Conservation (phyloP, 179 eudicot species). For the Beta lomatogona region DNA sequence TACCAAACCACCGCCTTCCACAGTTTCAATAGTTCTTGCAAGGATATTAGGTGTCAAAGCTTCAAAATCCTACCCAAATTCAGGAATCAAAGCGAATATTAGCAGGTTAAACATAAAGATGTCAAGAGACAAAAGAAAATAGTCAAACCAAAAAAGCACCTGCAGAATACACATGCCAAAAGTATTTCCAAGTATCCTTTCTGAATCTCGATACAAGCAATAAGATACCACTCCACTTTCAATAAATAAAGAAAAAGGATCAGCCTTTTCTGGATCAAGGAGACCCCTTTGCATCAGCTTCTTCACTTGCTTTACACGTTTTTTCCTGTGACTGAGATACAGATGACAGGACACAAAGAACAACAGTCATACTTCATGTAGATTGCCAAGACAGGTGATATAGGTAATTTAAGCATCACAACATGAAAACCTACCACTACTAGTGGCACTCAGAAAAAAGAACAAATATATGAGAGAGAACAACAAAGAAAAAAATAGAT, state of each 20-base stretch:
- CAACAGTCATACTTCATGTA: background rate
- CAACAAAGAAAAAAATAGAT: no score
- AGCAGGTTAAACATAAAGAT: background rate
- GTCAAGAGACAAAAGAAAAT: background rate
- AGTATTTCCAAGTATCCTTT: conserved; percentile 83
- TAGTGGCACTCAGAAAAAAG: no score
- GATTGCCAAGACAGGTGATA: no score
- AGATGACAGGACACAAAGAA: background rate
- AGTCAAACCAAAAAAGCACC: conserved; percentile 37
- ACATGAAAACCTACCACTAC: background rate
- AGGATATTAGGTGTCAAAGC: conserved; percentile 71
- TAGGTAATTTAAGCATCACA: no score
- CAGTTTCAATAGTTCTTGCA: conserved; percentile 69
- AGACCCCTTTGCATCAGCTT: conserved; percentile 60
- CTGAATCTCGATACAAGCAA: conserved; percentile 84
- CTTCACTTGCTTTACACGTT: conserved; percentile 68
- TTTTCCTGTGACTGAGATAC: conserved; percentile 64
- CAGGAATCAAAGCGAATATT: background rate
- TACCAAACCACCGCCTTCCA: conserved; percentile 68
- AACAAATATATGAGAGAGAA: no score
- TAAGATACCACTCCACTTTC: conserved; percentile 74
- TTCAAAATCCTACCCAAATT: conserved; percentile 51
- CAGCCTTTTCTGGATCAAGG: conserved; percentile 82
- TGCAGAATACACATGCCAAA: conserved; percentile 94
- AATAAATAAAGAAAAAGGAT: conserved; percentile 68